phyloP scores from a whole-genome alignment of 1,139 yeast genomes.

The Yamadazyma jaroonii region DNA sequence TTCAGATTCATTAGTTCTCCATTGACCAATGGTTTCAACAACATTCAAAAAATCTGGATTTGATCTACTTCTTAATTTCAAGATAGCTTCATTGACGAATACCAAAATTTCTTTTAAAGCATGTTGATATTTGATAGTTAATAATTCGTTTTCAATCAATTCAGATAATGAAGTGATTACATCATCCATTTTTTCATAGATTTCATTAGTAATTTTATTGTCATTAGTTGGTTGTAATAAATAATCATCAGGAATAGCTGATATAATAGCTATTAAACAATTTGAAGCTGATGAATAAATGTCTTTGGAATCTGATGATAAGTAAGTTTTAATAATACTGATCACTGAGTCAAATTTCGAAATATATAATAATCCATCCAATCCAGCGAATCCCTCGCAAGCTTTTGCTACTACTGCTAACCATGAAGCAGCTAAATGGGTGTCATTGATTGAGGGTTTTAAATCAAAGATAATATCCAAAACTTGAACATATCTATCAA shows the following conservation, averaged over 20 bases:
- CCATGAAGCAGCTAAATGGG: conserved; percentile 92
- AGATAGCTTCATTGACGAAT: conserved; percentile 61
- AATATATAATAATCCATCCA: conserved; percentile 59
- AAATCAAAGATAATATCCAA: conserved; percentile 73
- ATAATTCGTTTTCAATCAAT: conserved; percentile 51
- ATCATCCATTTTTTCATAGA: conserved; percentile 57
- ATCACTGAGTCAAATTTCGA: conserved; percentile 56
- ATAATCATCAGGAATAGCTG: conserved; percentile 58
- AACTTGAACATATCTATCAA: conserved; percentile 60
- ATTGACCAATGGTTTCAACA: conserved; percentile 73
- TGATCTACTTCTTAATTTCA: conserved; percentile 62
- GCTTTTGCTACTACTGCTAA: conserved; percentile 92
- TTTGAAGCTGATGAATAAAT: conserved; percentile 79
- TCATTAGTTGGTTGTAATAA: conserved; percentile 50
- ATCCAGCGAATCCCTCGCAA: conserved; percentile 60
- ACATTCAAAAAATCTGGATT: conserved; percentile 71
- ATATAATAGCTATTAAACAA: conserved; percentile 74
- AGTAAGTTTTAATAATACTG: conserved; percentile 55
- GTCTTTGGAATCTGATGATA: conserved; percentile 64
- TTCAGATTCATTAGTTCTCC: conserved; percentile 77
- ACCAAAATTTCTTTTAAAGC: conserved; percentile 77
- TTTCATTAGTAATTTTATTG: conserved; percentile 37
- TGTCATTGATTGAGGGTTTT: conserved; percentile 78
- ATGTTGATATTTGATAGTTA: conserved; percentile 72
- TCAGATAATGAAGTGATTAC: conserved; percentile 47